phyloP scores from a whole-genome alignment of 1,284 basidiomycete genomes.

The Ustilago vetiveriae region DNA sequence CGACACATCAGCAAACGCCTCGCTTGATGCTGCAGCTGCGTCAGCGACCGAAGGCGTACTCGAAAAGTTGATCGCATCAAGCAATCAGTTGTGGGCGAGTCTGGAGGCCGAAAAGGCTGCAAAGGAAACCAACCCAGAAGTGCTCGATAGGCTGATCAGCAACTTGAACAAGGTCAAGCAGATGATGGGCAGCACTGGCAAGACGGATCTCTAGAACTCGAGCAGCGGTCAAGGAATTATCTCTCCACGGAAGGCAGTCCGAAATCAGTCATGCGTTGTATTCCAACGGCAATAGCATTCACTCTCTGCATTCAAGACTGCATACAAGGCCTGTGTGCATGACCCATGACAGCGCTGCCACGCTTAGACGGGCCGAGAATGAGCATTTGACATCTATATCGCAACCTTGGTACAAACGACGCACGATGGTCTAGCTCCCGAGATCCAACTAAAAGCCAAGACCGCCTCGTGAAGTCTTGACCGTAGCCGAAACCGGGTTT shows the following conservation, averaged over 20 bases:
- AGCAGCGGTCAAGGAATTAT: not conserved
- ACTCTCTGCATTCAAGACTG: too few species aligned
- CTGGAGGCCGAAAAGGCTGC: slow-evolving; percentile 10
- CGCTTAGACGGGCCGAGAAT: too few species aligned
- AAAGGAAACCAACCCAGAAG: slow-evolving; percentile 13
- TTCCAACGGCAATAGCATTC: not conserved
- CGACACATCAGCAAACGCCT: slow-evolving; percentile 2
- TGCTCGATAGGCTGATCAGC: slow-evolving; percentile 27
- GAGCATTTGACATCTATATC: too few species aligned
- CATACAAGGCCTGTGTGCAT: too few species aligned
- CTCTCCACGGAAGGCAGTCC: too few species aligned
- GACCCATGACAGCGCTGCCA: too few species aligned
- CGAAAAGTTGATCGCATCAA: slow-evolving; percentile 24
- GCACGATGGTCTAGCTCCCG: too few species aligned
- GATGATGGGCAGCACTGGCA: slow-evolving; percentile 16
- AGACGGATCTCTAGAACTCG: slow-evolving; percentile 23
- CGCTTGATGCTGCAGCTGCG: slow-evolving; percentile 1
- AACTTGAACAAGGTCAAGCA: slow-evolving; percentile 46
- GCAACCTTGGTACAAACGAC: too few species aligned
- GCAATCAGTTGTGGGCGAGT: slow-evolving; percentile 25
- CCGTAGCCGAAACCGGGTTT: slow-evolving; percentile 61
- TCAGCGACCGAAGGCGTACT: slow-evolving; percentile 16
- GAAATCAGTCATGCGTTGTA: too few species aligned
- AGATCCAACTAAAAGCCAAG: slow-evolving; percentile 57
- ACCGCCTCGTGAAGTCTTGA: slow-evolving; percentile 61